A percentile compares a stretch with the other conserved stretches of the same genome.
Conservation (phyloP, 1,139 yeast genomes). For the Magnusiomyces suaveolens region DNA sequence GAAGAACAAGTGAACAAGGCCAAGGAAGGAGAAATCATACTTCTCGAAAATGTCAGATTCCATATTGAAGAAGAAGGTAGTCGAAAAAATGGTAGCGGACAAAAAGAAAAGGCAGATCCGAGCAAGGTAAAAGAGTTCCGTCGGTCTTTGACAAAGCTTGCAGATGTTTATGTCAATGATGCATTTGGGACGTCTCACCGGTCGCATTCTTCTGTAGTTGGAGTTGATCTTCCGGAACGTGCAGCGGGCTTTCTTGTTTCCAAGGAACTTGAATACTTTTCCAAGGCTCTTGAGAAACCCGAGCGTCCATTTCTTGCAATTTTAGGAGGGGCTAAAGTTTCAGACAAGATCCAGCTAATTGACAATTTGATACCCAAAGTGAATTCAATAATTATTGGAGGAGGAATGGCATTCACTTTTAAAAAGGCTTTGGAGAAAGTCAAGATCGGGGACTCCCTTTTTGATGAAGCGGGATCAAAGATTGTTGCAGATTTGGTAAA, state of each 20-base stretch:
- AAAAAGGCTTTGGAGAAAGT: constrained; percentile 80
- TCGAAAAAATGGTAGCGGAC: constrained; percentile 72
- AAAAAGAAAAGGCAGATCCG: constrained; percentile 80
- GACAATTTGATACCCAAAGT: constrained; percentile 95
- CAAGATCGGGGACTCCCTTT: constrained; percentile 79
- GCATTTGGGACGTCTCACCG: constrained; percentile 99
- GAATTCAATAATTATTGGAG: constrained; percentile 84
- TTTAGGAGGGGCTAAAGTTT: constrained; percentile 96
- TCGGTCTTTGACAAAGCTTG: constrained; percentile 72
- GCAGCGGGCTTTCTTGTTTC: constrained; percentile 97
- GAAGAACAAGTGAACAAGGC: constrained; percentile 66
- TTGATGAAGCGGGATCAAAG: constrained; percentile 87
- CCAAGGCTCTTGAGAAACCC: constrained; percentile 96
- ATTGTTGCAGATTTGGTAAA: constrained; percentile 79
- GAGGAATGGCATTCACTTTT: constrained; percentile 99
- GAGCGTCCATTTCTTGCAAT: constrained; percentile 94
- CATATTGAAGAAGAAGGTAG: constrained; percentile 96
- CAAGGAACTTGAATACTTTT: constrained; percentile 90
- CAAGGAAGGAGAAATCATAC: constrained; percentile 59
- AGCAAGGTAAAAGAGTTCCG: constrained; percentile 80
- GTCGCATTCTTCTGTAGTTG: constrained; percentile 98
- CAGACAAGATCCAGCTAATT: constrained; percentile 94
- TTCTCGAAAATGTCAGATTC: constrained; percentile 92
- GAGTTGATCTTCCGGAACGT: constrained; percentile 82
- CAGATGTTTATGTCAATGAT: constrained; percentile 93